A percentile compares a stretch with the other conserved stretches of the same genome.
These are phyloP conservation scores for Tolypocladium ovalisporum DNA, from an alignment of 2,329 filamentous ascomycete species.

Conservation along the genomic window DNA sequence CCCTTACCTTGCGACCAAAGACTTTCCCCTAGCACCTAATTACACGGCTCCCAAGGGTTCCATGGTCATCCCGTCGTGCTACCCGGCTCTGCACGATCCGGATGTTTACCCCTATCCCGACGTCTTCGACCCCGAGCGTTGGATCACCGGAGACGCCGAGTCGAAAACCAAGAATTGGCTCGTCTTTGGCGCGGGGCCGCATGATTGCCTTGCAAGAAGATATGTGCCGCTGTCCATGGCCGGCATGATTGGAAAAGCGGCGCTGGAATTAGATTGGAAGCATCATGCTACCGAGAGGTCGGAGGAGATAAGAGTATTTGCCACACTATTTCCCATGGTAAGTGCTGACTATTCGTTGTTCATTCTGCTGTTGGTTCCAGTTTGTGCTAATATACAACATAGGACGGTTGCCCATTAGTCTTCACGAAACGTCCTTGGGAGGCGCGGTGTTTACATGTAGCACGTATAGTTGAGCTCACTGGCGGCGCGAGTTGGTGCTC, in stretches of 20 bases:
- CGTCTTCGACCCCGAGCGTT: slow-evolving; percentile 37
- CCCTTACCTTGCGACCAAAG: slow-evolving; percentile 35
- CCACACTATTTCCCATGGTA: slow-evolving; percentile 37
- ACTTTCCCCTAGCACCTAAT: slow-evolving; percentile 32
- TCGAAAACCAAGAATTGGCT: slow-evolving; percentile 42
- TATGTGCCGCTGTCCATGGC: slow-evolving; percentile 41
- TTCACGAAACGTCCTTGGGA: neutral
- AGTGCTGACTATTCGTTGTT: slow-evolving; percentile 9
- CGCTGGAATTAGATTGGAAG: slow-evolving; percentile 36
- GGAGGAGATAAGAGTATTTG: slow-evolving; percentile 40
- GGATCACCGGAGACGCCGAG: slow-evolving; percentile 39
- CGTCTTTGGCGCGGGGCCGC: slow-evolving; percentile 38
- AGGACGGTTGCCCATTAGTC: neutral
- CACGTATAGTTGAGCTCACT: neutral
- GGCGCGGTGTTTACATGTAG: neutral
- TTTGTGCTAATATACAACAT: neutral
- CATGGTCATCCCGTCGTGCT: slow-evolving; percentile 39
- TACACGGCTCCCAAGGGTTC: slow-evolving; percentile 39
- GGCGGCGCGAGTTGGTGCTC: neutral
- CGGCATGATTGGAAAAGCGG: slow-evolving; percentile 40
- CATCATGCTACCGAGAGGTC: slow-evolving; percentile 36
- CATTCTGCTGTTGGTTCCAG: neutral
- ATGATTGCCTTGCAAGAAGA: slow-evolving; percentile 36
- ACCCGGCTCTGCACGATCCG: slow-evolving; percentile 38
- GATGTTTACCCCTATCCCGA: slow-evolving; percentile 34